Percentiles rank a stretch among this genome's conserved stretches.
phyloP scores from a whole-genome alignment of 2,329 filamentous ascomycete species.

The Fonsecaea erecta region DNA sequence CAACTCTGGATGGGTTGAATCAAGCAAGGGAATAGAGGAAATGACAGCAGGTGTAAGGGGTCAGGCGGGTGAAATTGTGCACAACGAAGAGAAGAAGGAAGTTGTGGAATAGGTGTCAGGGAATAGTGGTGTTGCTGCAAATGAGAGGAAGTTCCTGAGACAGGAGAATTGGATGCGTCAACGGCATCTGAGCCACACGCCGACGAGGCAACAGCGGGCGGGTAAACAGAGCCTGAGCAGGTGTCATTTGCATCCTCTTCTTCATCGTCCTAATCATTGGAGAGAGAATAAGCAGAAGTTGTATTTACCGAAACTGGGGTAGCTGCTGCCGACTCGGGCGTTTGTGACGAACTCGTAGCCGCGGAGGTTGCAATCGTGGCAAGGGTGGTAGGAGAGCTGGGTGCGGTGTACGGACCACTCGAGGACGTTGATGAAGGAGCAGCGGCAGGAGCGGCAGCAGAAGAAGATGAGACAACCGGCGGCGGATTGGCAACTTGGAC shows the following conservation, averaged over 20 bases:
- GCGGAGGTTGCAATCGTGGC: slow-evolving; percentile 23
- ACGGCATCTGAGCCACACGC: slow-evolving; percentile 20
- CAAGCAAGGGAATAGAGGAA: background rate
- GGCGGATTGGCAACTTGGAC: slow-evolving; percentile 16
- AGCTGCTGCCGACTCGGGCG: slow-evolving; percentile 3
- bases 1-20: background rate
- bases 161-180: slow-evolving; percentile 8
- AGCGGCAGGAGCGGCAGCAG: slow-evolving; percentile 7
- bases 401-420: background rate
- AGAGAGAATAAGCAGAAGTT: slow-evolving; percentile 11
- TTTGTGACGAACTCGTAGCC: background rate
- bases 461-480: slow-evolving; percentile 6
- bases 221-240: slow-evolving; percentile 7
- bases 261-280: slow-evolving; percentile 9
- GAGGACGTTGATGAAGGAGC: slow-evolving; percentile 14
- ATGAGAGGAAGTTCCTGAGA: background rate
- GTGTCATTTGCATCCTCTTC: background rate
- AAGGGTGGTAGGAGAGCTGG: slow-evolving; percentile 22
- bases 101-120: background rate
- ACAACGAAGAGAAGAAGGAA: background rate
- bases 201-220: slow-evolving; percentile 9
- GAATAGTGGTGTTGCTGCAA: background rate
- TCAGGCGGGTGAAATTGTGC: background rate
- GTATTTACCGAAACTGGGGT: slow-evolving; percentile 30
- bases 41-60: background rate